phyloP scores from a whole-genome alignment of 1,284 basidiomycete species.

The Puccinia triticina region DNA sequence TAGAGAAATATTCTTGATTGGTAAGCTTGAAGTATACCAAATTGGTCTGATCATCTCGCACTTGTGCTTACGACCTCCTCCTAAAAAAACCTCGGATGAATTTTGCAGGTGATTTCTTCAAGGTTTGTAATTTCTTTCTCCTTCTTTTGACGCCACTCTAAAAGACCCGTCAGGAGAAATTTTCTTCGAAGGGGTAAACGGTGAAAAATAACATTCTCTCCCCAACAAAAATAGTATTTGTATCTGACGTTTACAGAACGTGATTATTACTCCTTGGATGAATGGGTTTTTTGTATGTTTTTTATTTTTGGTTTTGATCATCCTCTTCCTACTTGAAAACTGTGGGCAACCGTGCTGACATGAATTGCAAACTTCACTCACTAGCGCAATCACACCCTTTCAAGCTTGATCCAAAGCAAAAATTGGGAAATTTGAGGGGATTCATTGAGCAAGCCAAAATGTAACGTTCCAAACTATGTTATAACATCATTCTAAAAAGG shows the following conservation, averaged over 20 bases:
- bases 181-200: not conserved
- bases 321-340: not conserved
- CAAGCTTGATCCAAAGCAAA: not conserved
- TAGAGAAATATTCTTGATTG: slow-evolving; percentile 39
- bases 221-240: slow-evolving; percentile 10
- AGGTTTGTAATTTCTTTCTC: slow-evolving; percentile 8
- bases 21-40: slow-evolving; percentile 23
- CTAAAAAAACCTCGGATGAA: not conserved
- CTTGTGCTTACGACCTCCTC: not conserved
- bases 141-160: not conserved
- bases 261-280: slow-evolving; percentile 42
- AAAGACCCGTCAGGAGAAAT: too few species aligned
- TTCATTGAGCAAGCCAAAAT: not conserved
- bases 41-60: not conserved
- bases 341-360: not conserved
- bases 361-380: not conserved
- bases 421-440: not conserved
- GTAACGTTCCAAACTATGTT: too few species aligned
- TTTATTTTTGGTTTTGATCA: not conserved
- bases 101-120: slow-evolving; percentile 32
- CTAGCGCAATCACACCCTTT: not conserved
- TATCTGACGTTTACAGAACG: slow-evolving; percentile 40
- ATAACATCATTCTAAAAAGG: too few species aligned
- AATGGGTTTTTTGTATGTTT: slow-evolving; percentile 49
- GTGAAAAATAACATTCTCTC: not conserved